Evolutionary conservation across 306 rosid genomes (phyloP), one percentile per base, ranked within the genome.

Genomic region (Quercus gilva): DNA sequence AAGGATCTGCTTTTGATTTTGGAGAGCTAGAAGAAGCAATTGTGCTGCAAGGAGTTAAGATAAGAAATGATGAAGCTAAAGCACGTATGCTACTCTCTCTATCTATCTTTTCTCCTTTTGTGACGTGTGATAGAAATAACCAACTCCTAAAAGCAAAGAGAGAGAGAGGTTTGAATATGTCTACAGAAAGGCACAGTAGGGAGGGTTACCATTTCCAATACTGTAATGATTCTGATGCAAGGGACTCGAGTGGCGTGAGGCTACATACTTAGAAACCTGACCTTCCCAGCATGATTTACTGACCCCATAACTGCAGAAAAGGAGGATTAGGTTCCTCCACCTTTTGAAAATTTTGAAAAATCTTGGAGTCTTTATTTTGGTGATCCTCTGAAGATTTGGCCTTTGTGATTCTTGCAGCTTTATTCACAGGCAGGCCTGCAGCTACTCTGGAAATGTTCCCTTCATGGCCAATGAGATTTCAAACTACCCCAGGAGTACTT

Each of bases 401-500:
- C 84, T 87, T 88, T 82, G 83, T 86, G 87, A 87, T 85, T 82
- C 82, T 83, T 86, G 87, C 98, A 91, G 97, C 93, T 86, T 91
- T 92, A 79, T 88, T 82, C 81, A 84, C 90, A 83, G 88, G 89
- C 33, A 93, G 89, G 81, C 96, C 99, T 86, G 93, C 99, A 59
- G 93, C 98, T 73, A 95, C 99, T 80, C 96, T 95, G 83, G 99
- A 96, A 84, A 96, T 96, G 94, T 96, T 96, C 85, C 99, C 99
- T 83, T 89, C 99, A 28, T 93, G 99, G 98, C 99, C 99, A 86
- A 90, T 91, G 81, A 91, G 96, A 87, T 89, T 85, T 77, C 99
- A 91, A 28, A 97, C 88, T 74, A 83, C 92, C 73, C 84, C 94
- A 75, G 79, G 85, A 83, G 90, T 90, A 86, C 25, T 84, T 58